Conservation (phyloP, 192 early-diverging fungal genomes). For the Linderina pennispora region DNA sequence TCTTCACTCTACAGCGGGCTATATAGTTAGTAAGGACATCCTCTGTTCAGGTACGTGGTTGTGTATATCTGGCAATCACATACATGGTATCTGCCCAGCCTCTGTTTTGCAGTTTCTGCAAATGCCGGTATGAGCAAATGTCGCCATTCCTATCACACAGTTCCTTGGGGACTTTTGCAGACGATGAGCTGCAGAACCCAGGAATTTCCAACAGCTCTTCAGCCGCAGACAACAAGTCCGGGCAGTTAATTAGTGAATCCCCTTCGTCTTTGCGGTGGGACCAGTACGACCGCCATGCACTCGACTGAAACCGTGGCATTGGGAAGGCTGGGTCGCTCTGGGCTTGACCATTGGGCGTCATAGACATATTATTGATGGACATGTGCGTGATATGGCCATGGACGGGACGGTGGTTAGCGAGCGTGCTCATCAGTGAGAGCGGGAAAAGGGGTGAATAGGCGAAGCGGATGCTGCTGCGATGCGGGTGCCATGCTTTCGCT, state of each 20-base stretch:
- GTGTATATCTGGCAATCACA: background rate
- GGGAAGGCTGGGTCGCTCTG: slow-evolving; percentile 5
- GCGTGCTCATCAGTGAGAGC: too few species aligned
- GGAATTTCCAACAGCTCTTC: slow-evolving; percentile 18
- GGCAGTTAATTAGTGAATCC: slow-evolving; percentile 8
- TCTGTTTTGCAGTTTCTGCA: slow-evolving; percentile 14
- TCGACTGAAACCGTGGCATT: slow-evolving; percentile 6
- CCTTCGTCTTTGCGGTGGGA: slow-evolving; percentile 10
- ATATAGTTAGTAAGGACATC: too few species aligned
- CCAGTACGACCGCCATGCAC: slow-evolving; percentile 15
- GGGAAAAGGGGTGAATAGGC: too few species aligned
- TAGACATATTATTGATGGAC: too few species aligned
- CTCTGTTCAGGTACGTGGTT: background rate
- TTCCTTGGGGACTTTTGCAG: too few species aligned
- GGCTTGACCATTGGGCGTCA: too few species aligned
- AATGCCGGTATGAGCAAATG: slow-evolving; percentile 1
- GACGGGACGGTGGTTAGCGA: too few species aligned
- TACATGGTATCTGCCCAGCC: slow-evolving; percentile 16
- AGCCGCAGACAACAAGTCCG: slow-evolving; percentile 9
- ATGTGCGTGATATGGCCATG: too few species aligned
- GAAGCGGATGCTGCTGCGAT: too few species aligned
- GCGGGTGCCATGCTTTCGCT: too few species aligned
- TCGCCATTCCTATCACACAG: background rate
- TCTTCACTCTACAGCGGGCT: slow-evolving; percentile 6
- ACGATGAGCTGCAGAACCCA: too few species aligned